Percentiles rank a stretch among this genome's conserved stretches.
Evolutionary conservation across 2,329 filamentous ascomycete species (phyloP).

Genomic region (Pyrenophora tritici-repentis): DNA sequence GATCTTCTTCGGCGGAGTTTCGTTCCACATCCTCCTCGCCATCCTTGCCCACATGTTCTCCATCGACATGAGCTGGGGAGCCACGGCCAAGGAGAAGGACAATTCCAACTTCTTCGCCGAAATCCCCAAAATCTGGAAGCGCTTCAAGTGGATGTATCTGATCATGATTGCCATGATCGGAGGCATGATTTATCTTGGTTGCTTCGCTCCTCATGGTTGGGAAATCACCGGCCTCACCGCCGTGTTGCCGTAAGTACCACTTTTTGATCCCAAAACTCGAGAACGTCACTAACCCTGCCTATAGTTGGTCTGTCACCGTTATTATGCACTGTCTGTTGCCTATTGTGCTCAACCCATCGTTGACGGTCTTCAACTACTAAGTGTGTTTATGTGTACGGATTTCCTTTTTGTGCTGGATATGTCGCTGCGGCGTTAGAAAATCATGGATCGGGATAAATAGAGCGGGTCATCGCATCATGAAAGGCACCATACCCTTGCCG

Average conservation of each 20-base stretch:
- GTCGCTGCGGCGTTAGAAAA: conserved; percentile 9
- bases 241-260: conserved; percentile 62
- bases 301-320: conserved; percentile 65
- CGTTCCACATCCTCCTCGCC: conserved; percentile 77
- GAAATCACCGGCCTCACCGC: conserved; percentile 60
- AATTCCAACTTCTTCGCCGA: conserved; percentile 86
- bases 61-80: conserved; percentile 83
- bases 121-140: conserved; percentile 76
- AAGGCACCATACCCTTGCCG: conserved; percentile 3
- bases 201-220: conserved; percentile 67
- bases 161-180: conserved; percentile 66
- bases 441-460: conserved; percentile 7
- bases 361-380: conserved; percentile 78
- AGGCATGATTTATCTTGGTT: conserved; percentile 69
- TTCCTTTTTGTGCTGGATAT: conserved; percentile 6
- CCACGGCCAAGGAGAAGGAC: conserved; percentile 80
- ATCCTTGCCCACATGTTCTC: conserved; percentile 81
- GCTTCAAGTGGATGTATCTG: conserved; percentile 69
- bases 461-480: conserved; percentile 8
- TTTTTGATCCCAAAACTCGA: background rate
- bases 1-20: conserved; percentile 80
- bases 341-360: conserved; percentile 71
- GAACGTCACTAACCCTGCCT: conserved; percentile 2
- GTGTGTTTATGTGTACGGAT: conserved; percentile 4
- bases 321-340: conserved; percentile 71